Evolutionary conservation across 208 protist genomes (phyloP), one percentile per base, ranked within the genome.

Genomic region (Wallacemonas collosoma): DNA sequence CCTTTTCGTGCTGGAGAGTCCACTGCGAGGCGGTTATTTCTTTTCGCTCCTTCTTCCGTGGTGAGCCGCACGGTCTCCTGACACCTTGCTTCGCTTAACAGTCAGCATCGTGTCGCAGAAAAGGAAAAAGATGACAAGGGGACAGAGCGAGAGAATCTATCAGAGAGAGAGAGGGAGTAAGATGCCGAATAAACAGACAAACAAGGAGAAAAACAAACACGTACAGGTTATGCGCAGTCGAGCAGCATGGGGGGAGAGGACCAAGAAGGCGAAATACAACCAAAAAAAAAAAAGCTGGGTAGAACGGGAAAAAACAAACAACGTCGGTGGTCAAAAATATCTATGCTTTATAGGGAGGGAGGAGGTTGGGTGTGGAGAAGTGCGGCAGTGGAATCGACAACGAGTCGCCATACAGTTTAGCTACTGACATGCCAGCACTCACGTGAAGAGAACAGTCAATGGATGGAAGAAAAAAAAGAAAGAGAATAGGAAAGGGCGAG

Each of bases 401-500:
- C 51, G 14, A 56, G 26, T 26, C 6, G 45, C 45, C 6, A 12
- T 12, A 50, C 6, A 68, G 40, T 26, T 55, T 11, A 14, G 11
- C 63, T 14, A 55, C 39, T 41, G 62, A 11, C n/a, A 39, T 50
- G 4, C 62, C 14, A 67, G 12, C 26, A 50, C 8, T 50, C 45
- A 50, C 45, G 45, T 50, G 35, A 51, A 54, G 62, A 54, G 39
- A 61, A 74, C 57, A 66, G 43, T 41, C 7, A 45, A 54, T 61
- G 51, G 47, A 55, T 1, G 62, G 39, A 68, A 68, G 39, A 44
- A 40, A 40, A 53, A 53, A 55, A 55, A 43, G 8, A 45, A 45
- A 45, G 61, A 66, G 1, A 45, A 66, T 9, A 26, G 26, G 40
- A 66, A 26, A 45, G 45, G 61, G 12, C 9, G 1, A 45, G 8